These are phyloP conservation scores for Plectosphaerella sp. DNA, from an alignment of 2,329 filamentous ascomycete species.

Conservation along the genomic window DNA sequence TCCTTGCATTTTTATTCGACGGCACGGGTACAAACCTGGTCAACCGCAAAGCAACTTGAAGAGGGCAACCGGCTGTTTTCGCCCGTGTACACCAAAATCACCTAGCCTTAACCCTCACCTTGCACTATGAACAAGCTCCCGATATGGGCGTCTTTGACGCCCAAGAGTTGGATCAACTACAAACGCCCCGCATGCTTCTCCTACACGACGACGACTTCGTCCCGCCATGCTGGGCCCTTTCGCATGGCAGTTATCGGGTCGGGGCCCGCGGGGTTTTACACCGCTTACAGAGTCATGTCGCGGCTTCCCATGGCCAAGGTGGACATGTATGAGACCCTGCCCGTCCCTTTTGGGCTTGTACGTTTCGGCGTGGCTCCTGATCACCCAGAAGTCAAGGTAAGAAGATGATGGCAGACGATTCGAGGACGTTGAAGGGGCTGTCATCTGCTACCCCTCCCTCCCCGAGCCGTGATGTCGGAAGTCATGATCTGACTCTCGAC, in stretches of 20 bases:
- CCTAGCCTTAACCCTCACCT: too few species aligned
- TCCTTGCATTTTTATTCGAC: too few species aligned
- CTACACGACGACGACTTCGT: background rate
- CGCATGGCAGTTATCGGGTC: slow-evolving; percentile 88
- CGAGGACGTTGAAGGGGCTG: too few species aligned
- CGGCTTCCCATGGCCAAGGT: slow-evolving; percentile 68
- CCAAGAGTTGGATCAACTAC: too few species aligned
- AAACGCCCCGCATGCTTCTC: too few species aligned
- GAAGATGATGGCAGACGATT: slow-evolving; percentile 7
- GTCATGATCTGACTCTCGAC: slow-evolving; percentile 1
- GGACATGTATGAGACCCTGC: slow-evolving; percentile 95
- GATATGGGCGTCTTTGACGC: too few species aligned
- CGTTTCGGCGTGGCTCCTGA: slow-evolving; percentile 96
- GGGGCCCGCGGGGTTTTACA: slow-evolving; percentile 94
- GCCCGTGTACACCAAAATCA: too few species aligned
- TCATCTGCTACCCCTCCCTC: background rate
- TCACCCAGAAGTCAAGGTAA: slow-evolving; percentile 95
- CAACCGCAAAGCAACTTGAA: too few species aligned
- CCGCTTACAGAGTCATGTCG: slow-evolving; percentile 77
- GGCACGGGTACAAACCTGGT: too few species aligned
- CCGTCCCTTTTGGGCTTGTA: slow-evolving; percentile 88
- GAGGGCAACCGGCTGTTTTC: too few species aligned
- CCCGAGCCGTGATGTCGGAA: too few species aligned
- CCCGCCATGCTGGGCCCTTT: slow-evolving; percentile 47
- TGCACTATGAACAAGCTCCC: too few species aligned